A percentile compares a stretch with the other conserved stretches of the same genome.
Evolutionary conservation across 1,284 basidiomycete species (phyloP).

Genomic region (Marasmius fiardii): DNA sequence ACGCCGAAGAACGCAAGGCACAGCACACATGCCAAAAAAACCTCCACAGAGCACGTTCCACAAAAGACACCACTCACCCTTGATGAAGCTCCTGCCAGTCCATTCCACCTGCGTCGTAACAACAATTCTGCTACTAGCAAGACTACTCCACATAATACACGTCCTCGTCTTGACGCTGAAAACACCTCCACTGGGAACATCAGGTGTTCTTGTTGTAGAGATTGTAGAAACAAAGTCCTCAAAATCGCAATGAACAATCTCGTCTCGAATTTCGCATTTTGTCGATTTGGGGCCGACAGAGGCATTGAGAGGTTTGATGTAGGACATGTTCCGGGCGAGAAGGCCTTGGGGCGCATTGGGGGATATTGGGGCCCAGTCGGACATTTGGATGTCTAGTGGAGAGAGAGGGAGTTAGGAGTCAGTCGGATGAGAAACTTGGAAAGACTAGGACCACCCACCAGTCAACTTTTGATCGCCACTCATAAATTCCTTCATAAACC

Average conservation of each 20-base stretch:
- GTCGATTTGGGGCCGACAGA: slow-evolving; percentile 93
- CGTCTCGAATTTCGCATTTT: slow-evolving; percentile 91
- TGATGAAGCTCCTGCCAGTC: slow-evolving; percentile 96
- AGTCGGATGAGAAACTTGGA: neutral
- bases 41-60: too few relatives aligned
- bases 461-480: slow-evolving; percentile 83
- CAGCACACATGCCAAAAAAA: too few relatives aligned
- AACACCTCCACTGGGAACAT: slow-evolving; percentile 90
- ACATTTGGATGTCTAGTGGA: slow-evolving; percentile 79
- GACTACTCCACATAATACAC: slow-evolving; percentile 92
- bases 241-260: slow-evolving; percentile 79
- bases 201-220: slow-evolving; percentile 91
- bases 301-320: slow-evolving; percentile 91
- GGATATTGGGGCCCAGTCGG: slow-evolving; percentile 79
- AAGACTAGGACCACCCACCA: slow-evolving; percentile 47
- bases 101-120: slow-evolving; percentile 95
- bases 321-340: slow-evolving; percentile 85
- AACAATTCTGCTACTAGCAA: slow-evolving; percentile 72
- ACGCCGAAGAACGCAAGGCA: too few relatives aligned
- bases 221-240: slow-evolving; percentile 82
- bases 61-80: slow-evolving; percentile 50
- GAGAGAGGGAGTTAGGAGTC: neutral
- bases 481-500: slow-evolving; percentile 95
- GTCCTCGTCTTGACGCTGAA: slow-evolving; percentile 94
- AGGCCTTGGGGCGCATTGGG: slow-evolving; percentile 55